phyloP scores from a whole-genome alignment of 1,139 yeast species.

The Lipomyces yarrowii region DNA sequence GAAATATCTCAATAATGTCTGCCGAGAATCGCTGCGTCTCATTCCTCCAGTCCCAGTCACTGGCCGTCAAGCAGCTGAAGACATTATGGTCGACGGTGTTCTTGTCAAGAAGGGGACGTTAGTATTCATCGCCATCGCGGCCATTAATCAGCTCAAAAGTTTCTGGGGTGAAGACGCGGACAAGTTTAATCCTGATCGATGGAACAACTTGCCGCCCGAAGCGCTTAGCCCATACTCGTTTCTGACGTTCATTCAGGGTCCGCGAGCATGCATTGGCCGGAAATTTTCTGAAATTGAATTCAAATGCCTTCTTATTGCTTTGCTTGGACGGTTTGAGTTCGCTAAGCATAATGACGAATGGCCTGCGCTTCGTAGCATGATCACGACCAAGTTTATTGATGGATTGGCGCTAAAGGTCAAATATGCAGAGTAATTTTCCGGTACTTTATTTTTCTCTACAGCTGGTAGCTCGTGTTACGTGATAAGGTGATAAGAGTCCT shows the following conservation, averaged over 20 bases:
- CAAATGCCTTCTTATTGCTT: constrained; percentile 27
- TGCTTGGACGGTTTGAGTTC: constrained; percentile 27
- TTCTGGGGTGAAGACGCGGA: constrained; percentile 32
- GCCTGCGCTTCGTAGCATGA: constrained; percentile 14
- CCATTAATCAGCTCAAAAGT: constrained; percentile 17
- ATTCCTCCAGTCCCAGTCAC: constrained; percentile 34
- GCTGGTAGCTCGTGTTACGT: background rate
- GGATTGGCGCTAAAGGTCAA: constrained; percentile 23
- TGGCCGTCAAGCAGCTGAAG: constrained; percentile 26
- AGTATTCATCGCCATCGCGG: constrained; percentile 23
- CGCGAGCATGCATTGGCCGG: constrained; percentile 32
- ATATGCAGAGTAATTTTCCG: constrained; percentile 4
- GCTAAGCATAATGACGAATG: constrained; percentile 17
- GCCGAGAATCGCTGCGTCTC: constrained; percentile 39
- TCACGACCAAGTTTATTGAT: constrained; percentile 27
- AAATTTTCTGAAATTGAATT: constrained; percentile 31
- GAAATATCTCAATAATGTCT: constrained; percentile 34
- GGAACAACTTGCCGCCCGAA: constrained; percentile 26
- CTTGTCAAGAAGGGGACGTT: constrained; percentile 23
- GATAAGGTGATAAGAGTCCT: background rate
- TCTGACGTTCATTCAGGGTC: constrained; percentile 31
- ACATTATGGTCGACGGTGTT: constrained; percentile 29
- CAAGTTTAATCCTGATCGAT: constrained; percentile 31
- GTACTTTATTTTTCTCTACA: background rate
- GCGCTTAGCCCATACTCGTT: constrained; percentile 18